phyloP scores from a whole-genome alignment of 345 rosid species.

The Zanthoxylum bungeanum region DNA sequence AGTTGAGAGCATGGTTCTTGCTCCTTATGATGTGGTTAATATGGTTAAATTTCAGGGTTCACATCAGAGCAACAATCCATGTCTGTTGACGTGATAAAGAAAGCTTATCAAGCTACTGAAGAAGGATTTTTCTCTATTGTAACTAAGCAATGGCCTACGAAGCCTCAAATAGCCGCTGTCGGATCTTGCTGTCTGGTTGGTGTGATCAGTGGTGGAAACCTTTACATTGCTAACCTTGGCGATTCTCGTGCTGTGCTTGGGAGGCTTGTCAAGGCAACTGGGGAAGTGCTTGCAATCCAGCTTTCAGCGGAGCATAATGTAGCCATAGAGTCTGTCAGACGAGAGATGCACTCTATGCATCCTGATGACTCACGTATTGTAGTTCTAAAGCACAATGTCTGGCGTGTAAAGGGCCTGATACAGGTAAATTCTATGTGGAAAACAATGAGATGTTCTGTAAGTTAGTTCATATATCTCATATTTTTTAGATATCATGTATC shows the following conservation, averaged over 20 bases:
- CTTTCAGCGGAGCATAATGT: slow-evolving; percentile 87
- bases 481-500: neutral
- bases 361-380: slow-evolving; percentile 89
- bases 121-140: slow-evolving; percentile 86
- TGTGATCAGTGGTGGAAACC: slow-evolving; percentile 70
- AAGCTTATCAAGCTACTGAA: slow-evolving; percentile 93
- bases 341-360: slow-evolving; percentile 81
- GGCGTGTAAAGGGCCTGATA: slow-evolving; percentile 98
- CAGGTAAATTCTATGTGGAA: slow-evolving; percentile 50
- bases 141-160: slow-evolving; percentile 88
- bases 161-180: slow-evolving; percentile 96
- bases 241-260: slow-evolving; percentile 98
- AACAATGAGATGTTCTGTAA: neutral
- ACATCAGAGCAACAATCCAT: slow-evolving; percentile 71
- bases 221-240: slow-evolving; percentile 84
- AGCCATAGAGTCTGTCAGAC: slow-evolving; percentile 83
- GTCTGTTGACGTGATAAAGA: slow-evolving; percentile 78
- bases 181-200: slow-evolving; percentile 95
- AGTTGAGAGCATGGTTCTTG: neutral
- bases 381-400: slow-evolving; percentile 83
- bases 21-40: neutral
- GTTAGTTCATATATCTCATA: neutral
- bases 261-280: slow-evolving; percentile 74
- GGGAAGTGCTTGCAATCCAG: slow-evolving; percentile 87
- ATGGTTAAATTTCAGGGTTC: slow-evolving; percentile 44